Evolutionary conservation across 2,329 filamentous ascomycete species (phyloP), one percentile per base, ranked within the genome.

Genomic region (Podosphaera aphanis): DNA sequence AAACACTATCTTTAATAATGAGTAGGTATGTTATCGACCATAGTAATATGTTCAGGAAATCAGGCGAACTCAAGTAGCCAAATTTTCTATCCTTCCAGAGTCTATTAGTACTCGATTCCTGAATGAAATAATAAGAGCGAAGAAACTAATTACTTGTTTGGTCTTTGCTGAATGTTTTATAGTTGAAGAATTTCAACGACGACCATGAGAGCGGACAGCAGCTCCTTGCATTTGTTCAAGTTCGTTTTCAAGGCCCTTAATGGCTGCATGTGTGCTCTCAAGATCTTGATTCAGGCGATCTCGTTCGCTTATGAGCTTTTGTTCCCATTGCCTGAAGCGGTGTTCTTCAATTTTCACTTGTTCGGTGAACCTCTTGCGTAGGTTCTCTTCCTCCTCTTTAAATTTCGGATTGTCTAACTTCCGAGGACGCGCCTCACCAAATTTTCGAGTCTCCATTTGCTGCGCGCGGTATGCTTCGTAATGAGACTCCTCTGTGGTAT

Each of bases 401-500:
- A 95, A 98, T 73, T 98, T 98, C 68, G 90, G 90, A 73, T 98
- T 98, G 70, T 98, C 90, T 58, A 98, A 73, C 76, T 98, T 98
- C 66, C 88, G 75, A 56, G 90, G 90, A 55, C 88, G 79, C 49
- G 86, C 88, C 70, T 98, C 92, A 66, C 90, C 90, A 57, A 98
- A 95, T 69, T 98, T 98, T 68, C 90, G 78, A 44, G 90, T 98
- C 73, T 98, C 90, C 90, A 98, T 98, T 68, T 98, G 92, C 66
- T 93, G 84, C 46, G 90, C 90, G 58, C 90, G 88, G 73, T 98
- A 98, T 50, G 84, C 88, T 67, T 98, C 90, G 70, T 98, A 98
- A 73, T 98, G 90, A 59, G 85, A 79, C 72, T 98, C 90, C 68
- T 98, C 90, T 56, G 90, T 98, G 52, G 92, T 98, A 72, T 98